Conservation (phyloP, 176 grass and related monocot species). For the Bromus sterilis region DNA sequence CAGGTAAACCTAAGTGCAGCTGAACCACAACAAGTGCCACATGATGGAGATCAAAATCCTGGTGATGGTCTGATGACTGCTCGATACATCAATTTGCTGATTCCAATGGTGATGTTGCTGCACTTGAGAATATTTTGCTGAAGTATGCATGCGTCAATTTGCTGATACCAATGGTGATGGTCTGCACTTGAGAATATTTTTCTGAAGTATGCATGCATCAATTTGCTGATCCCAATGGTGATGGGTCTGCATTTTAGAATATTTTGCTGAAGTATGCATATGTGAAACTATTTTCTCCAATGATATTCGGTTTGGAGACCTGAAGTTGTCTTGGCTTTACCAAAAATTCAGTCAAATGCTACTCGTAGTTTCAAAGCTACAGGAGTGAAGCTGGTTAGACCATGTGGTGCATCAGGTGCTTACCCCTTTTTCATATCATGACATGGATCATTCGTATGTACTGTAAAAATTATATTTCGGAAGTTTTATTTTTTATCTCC, state of each 20-base stretch:
- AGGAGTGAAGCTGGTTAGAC: not conserved
- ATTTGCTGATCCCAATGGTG: constrained; percentile 1
- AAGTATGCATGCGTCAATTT: not conserved
- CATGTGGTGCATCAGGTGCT: not conserved
- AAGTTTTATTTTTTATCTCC: not conserved
- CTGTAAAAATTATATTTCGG: not conserved
- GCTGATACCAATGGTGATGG: not conserved
- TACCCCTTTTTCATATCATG: not conserved
- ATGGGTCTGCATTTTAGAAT: not conserved
- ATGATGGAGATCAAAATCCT: not conserved
- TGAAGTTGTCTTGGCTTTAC: not conserved
- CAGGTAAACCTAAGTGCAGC: not conserved
- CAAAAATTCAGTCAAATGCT: not conserved
- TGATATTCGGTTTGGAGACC: not conserved
- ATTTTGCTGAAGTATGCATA: not conserved
- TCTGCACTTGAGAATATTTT: not conserved
- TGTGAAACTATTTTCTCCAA: not conserved
- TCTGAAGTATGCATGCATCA: no score
- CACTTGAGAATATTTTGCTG: not conserved
- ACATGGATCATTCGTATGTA: not conserved
- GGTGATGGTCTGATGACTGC: not conserved
- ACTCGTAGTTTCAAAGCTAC: not conserved
- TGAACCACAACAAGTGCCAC: not conserved
- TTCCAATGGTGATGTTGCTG: not conserved
- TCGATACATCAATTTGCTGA: not conserved